Conservation (phyloP, 2,329 filamentous ascomycete species). For the Claviceps pazoutovae region DNA sequence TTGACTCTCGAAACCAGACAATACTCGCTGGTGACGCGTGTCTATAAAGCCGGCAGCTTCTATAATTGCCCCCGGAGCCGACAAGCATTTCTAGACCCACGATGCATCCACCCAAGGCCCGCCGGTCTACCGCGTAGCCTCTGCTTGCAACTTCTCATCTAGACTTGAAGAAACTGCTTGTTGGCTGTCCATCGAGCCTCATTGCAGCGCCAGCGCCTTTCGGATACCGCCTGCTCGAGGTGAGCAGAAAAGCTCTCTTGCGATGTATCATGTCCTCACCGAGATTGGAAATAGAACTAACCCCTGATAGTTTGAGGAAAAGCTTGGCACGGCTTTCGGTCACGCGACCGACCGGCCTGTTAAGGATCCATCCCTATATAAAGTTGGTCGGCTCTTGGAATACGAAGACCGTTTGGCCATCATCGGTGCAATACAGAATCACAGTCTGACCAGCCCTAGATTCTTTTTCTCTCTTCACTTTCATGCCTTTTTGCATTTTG, state of each 20-base stretch:
- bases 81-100: conserved; percentile 1
- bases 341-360: conserved; percentile 11
- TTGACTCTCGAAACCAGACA: neutral
- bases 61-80: neutral
- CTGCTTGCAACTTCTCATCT: neutral
- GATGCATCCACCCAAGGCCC: neutral
- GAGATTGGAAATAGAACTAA: neutral
- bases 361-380: conserved; percentile 3
- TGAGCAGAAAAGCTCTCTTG: neutral
- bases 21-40: neutral
- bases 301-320: neutral
- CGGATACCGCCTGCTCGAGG: neutral
- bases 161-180: neutral
- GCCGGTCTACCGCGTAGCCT: neutral
- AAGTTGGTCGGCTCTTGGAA: conserved; percentile 1
- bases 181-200: neutral
- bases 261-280: conserved; percentile 3
- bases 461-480: neutral
- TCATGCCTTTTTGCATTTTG: neutral
- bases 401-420: neutral
- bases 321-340: conserved; percentile 3
- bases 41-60: neutral
- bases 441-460: neutral
- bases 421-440: neutral
- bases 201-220: neutral